A percentile compares a stretch with the other conserved stretches of the same genome.
These are phyloP conservation scores for Backusella mclennaniae DNA, from an alignment of 192 early-diverging fungal species.

Conservation along the genomic window DNA sequence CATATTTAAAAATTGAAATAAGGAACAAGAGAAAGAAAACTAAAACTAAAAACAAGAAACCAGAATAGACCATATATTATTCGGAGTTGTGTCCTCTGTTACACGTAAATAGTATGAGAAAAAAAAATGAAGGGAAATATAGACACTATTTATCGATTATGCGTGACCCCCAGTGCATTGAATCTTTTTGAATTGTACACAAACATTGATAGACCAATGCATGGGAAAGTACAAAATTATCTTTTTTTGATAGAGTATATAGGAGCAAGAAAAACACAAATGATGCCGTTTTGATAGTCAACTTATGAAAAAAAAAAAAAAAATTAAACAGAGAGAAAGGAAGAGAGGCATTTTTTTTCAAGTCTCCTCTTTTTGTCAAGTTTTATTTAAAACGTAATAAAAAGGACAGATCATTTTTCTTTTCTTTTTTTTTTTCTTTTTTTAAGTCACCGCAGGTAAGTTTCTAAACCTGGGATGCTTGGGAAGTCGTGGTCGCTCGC, in stretches of 20 bases:
- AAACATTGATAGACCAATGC: not conserved
- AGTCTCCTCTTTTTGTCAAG: not conserved
- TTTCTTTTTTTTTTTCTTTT: not conserved
- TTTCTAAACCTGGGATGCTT: too few species aligned
- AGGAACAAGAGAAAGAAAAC: not conserved
- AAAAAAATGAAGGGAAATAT: not conserved
- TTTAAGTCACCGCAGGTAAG: not conserved
- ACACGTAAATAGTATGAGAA: not conserved
- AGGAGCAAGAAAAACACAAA: not conserved
- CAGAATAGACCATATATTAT: not conserved
- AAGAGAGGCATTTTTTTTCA: not conserved
- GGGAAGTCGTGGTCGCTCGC: too few species aligned
- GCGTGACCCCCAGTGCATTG: not conserved
- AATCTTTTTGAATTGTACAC: not conserved
- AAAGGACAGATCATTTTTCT: not conserved
- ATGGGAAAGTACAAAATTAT: too few species aligned
- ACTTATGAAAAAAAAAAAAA: not conserved
- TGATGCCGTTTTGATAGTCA: not conserved
- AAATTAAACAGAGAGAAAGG: not conserved
- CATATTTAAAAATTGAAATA: conserved; percentile 1
- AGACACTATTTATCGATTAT: not conserved
- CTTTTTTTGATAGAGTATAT: not conserved
- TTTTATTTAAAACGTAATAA: not conserved
- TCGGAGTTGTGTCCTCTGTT: not conserved
- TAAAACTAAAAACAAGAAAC: not conserved